Evolutionary conservation across 208 protist species (phyloP).

Genomic region (Leishmania major): DNA sequence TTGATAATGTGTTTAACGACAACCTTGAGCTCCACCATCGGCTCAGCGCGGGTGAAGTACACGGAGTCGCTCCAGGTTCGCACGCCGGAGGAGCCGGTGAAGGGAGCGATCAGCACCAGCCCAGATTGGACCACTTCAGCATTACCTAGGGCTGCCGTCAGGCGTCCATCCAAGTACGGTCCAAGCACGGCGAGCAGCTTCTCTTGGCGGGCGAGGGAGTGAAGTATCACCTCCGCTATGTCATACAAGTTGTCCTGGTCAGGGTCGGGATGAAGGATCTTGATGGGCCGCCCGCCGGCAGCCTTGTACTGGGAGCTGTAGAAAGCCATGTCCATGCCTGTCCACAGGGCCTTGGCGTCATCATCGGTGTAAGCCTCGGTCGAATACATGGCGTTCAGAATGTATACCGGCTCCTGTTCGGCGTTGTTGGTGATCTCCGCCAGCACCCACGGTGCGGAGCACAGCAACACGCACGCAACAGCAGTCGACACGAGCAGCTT

Average conservation of each 20-base stretch:
- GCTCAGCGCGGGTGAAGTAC: conserved; percentile 51
- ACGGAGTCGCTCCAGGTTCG: conserved; percentile 40
- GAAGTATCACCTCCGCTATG: background rate
- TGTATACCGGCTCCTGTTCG: conserved; percentile 2
- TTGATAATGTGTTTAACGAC: conserved; percentile 35
- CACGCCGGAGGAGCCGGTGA: conserved; percentile 39
- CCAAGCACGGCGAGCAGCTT: conserved; percentile 30
- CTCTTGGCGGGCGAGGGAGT: background rate
- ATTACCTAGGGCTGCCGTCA: conserved; percentile 7
- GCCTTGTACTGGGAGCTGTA: conserved; percentile 19
- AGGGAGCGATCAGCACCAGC: conserved; percentile 35
- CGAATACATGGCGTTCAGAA: conserved; percentile 23
- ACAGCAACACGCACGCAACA: background rate
- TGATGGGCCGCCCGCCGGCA: conserved; percentile 17
- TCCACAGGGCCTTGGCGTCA: conserved; percentile 22
- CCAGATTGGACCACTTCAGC: conserved; percentile 15
- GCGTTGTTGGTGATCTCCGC: background rate
- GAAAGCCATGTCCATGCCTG: conserved; percentile 31
- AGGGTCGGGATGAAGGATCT: conserved; percentile 12
- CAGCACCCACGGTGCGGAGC: background rate
- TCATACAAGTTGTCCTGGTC: background rate
- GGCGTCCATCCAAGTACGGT: conserved; percentile 27
- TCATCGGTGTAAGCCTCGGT: no score
- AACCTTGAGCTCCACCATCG: conserved; percentile 35
- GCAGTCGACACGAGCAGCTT: background rate